Base-by-base conservation (phyloP, 2,329 filamentous ascomycete genomes). In the Calonectria crousiana region DNA sequence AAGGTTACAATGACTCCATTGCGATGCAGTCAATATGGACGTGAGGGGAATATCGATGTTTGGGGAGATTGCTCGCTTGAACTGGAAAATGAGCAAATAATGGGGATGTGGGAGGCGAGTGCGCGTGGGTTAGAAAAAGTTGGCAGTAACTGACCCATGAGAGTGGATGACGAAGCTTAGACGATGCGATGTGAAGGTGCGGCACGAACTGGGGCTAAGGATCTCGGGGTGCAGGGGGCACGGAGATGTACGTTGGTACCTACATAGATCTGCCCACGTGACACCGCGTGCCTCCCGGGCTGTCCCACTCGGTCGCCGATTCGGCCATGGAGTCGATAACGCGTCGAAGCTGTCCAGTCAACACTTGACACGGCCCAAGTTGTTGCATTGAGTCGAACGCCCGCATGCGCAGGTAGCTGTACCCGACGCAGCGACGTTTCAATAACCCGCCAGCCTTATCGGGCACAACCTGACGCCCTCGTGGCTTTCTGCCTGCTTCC, bases 131-230 rank as follows among this genome's bases (percentile, higher is more conserved):
- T 34, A 20, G 49, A 49, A 66, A 71, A 71, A 71, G 68, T 71
- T 71, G 68, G 68, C 68, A 71, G 68, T 71, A 65, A 71, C 23
- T 26, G 36, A 62, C 58, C 68, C 49, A 66, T 66, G 68, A 62
- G 18, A 11, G 41, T 65, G 60, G 38, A 68, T 47, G 56, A 65
- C 44, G 68, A 64, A 32, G 56, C 34, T 6, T 51, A 44, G 36
- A 56, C 38, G 56, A 62, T 53, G 32, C 41, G 23, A 44, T 65
- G 41, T 30, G 28, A n/a, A 49, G 60, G 16, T 65, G 41, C 41
- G 41, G 56, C 56, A 62, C 56, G 56, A 62, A 62, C 56, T 62
- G 67, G 30, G 30, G 32, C 18, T 28, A 38, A 47, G 56, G 44
- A 30, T 28, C 26, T 30, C 23, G 16, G 28, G 16, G 36, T 44